A percentile compares a stretch with the other conserved stretches of the same genome.
phyloP scores from a whole-genome alignment of 2,329 filamentous ascomycete genomes.

The Stagonosporopsis vannaccii region DNA sequence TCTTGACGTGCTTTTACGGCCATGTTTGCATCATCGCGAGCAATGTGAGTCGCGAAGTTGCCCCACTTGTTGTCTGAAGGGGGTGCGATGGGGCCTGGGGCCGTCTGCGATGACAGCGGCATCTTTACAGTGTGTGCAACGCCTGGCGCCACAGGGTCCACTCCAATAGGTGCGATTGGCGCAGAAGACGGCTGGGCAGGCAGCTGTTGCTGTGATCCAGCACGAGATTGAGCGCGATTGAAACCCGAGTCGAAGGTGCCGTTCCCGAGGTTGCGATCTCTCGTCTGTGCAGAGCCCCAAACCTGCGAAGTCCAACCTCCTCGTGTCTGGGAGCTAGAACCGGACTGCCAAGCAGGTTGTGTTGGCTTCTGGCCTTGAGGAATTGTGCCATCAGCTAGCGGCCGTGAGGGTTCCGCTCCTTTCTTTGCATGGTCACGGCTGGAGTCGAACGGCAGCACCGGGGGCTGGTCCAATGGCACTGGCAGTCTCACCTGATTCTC shows the following conservation, averaged over 20 bases:
- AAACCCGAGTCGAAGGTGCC: conserved; percentile 75
- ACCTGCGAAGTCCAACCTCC: conserved; percentile 61
- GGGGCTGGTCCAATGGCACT: conserved; percentile 27
- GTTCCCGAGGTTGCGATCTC: conserved; percentile 76
- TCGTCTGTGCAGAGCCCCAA: conserved; percentile 74
- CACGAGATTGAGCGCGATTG: conserved; percentile 57
- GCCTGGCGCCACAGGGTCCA: conserved; percentile 25
- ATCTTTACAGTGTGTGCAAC: conserved; percentile 26
- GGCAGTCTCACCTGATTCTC: conserved; percentile 29
- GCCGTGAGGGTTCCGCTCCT: conserved; percentile 26
- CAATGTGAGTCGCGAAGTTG: conserved; percentile 42
- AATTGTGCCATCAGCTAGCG: conserved; percentile 21
- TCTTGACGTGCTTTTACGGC: conserved; percentile 37
- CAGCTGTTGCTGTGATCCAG: conserved; percentile 34
- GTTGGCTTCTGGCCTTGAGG: conserved; percentile 31
- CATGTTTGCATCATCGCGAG: conserved; percentile 38
- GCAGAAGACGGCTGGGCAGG: conserved; percentile 34
- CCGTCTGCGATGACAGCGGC: conserved; percentile 21
- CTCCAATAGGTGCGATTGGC: conserved; percentile 34
- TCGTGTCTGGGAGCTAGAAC: conserved; percentile 35
- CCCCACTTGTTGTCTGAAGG: conserved; percentile 42
- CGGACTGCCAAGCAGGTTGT: conserved; percentile 39
- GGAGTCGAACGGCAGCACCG: conserved; percentile 27
- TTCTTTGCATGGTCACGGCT: conserved; percentile 30
- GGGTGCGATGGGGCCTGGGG: conserved; percentile 39